A percentile compares a stretch with the other conserved stretches of the same genome.
Evolutionary conservation across 805 yeast species (phyloP).

Genomic region (Metschnikowia cubensis): DNA sequence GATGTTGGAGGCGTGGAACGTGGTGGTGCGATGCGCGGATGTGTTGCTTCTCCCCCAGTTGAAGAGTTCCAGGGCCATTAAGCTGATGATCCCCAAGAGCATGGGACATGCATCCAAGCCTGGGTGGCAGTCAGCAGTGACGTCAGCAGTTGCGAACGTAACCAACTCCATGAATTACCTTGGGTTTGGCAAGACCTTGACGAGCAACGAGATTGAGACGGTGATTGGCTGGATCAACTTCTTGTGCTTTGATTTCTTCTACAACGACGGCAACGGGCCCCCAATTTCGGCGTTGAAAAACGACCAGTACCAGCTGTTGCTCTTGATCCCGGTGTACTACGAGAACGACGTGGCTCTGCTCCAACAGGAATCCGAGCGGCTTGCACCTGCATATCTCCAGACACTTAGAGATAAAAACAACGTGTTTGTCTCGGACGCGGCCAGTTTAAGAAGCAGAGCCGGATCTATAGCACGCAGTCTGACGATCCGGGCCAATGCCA

Average conservation of each 20-base stretch:
- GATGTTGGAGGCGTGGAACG: slow-evolving; percentile 79
- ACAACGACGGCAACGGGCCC: slow-evolving; percentile 80
- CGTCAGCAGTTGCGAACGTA: slow-evolving; percentile 49
- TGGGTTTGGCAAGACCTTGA: slow-evolving; percentile 54
- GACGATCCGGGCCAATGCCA: slow-evolving; percentile 71
- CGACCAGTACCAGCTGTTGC: slow-evolving; percentile 58
- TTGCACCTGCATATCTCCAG: slow-evolving; percentile 52
- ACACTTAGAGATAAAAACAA: slow-evolving; percentile 47
- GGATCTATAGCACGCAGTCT: slow-evolving; percentile 56
- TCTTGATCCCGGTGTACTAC: slow-evolving; percentile 62
- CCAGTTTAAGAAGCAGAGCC: slow-evolving; percentile 27
- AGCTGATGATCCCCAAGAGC: slow-evolving; percentile 21
- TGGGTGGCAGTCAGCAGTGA: slow-evolving; percentile 44
- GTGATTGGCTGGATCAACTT: slow-evolving; percentile 67
- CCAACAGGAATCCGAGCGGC: slow-evolving; percentile 53
- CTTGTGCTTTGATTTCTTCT: slow-evolving; percentile 68
- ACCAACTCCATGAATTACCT: slow-evolving; percentile 38
- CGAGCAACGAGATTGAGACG: slow-evolving; percentile 59
- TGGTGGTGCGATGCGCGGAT: slow-evolving; percentile 66
- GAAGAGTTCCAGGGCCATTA: slow-evolving; percentile 39
- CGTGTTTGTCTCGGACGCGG: slow-evolving; percentile 21
- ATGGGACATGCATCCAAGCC: slow-evolving; percentile 8
- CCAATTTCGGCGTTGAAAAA: slow-evolving; percentile 59
- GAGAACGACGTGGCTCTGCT: slow-evolving; percentile 47
- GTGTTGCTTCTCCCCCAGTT: slow-evolving; percentile 70